phyloP scores from a whole-genome alignment of 495 filamentous ascomycete genomes.

The Penicillium daleae region DNA sequence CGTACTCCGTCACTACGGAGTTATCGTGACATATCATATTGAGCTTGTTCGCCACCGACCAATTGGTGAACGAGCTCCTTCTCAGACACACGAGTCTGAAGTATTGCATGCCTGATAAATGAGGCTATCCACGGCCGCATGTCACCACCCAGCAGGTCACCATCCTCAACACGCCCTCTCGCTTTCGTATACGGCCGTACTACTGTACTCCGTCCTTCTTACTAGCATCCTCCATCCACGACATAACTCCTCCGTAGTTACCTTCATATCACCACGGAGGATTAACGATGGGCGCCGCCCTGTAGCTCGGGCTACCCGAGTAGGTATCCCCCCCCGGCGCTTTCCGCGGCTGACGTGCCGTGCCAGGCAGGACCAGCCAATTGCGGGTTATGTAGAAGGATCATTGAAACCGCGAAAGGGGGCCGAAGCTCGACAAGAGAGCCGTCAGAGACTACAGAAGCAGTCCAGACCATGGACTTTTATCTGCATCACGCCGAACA shows the following conservation, averaged over 20 bases:
- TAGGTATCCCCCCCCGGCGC: constrained; percentile 24
- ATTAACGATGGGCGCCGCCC: background rate
- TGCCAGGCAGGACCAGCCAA: constrained; percentile 15
- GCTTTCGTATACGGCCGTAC: constrained; percentile 15
- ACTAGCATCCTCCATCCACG: background rate
- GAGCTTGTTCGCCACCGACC: background rate
- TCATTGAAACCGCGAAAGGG: constrained; percentile 8
- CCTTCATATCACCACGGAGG: background rate
- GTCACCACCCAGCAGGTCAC: background rate
- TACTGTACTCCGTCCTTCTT: background rate
- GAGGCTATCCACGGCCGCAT: background rate
- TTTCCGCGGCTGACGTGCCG: constrained; percentile 29
- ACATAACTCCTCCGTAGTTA: background rate
- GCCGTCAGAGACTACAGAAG: background rate
- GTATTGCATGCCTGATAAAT: background rate
- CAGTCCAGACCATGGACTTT: constrained; percentile 1
- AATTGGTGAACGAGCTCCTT: background rate
- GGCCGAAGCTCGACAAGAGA: background rate
- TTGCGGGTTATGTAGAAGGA: constrained; percentile 5
- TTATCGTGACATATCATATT: constrained; percentile 1
- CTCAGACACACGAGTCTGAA: background rate
- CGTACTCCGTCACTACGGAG: background rate
- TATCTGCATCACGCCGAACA: background rate
- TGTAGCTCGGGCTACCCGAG: constrained; percentile 7
- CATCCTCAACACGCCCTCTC: background rate